Base-by-base conservation (phyloP, 2,329 filamentous ascomycete species). In the Colletotrichum scovillei region DNA sequence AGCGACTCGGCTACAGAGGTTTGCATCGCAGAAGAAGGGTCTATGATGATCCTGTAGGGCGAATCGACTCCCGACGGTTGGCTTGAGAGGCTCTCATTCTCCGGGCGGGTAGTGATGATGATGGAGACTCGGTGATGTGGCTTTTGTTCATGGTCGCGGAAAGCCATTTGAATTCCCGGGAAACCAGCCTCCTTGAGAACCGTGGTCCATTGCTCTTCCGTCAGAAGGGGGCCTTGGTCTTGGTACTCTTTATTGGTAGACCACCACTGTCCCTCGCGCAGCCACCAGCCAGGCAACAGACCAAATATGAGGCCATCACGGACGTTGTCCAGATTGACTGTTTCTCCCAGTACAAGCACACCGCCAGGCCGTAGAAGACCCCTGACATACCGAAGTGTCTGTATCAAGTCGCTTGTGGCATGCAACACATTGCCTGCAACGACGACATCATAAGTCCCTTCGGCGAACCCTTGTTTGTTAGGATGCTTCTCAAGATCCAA, bases 201-300 rank as follows among this genome's bases (percentile, higher is more conserved):
- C 11, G 71, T 28, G 16, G 67, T 60, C 79, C 79, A 80, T 9
- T 38, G 55, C n/a, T 71, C 69, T 30, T 72, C 72, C 3, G 74
- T 78, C 74, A 80, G 67, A 19, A 79, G 74, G 78, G 12, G 63
- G 2, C 78, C 77, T 75, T 69, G 67, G 22, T 69, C 14, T 76
- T 64, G 8, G 52, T 28, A 57, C 12, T 35, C 81, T 76, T 12
- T 70, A n/a, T n/a, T 19, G n/a, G 42, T 49, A 75, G n/a, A 81
- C 77, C 8, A 75, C 75, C 32, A 59, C 68, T 16, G 46, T 49
- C 52, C 78, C 42, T 58, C 78, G 67, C n/a, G 75, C 59, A 81
- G 76, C 82, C 83, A 84, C 82, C 83, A 84, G 32, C 81, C 82
- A 8, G 80, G 75, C n/a, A 84, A 77, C 16, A 78, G 75, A 22